phyloP scores from a whole-genome alignment of 2,329 filamentous ascomycete genomes.

The Aureobasidium melanogenum region DNA sequence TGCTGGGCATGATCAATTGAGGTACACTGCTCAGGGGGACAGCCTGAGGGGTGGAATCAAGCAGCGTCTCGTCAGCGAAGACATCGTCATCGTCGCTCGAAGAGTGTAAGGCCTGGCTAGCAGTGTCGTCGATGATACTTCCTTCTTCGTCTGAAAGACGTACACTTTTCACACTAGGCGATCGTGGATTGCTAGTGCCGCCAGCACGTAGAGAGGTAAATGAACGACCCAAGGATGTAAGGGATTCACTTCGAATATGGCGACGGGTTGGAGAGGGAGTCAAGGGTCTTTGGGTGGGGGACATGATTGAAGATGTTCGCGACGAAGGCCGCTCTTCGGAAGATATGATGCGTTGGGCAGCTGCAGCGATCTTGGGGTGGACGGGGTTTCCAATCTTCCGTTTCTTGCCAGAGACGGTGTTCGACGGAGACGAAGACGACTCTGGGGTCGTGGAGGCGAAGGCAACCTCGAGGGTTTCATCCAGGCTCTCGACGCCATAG shows the following conservation, averaged over 20 bases:
- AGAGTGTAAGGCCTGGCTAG: constrained; percentile 45
- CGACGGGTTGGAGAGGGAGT: constrained; percentile 20
- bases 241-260: constrained; percentile 22
- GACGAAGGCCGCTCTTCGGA: constrained; percentile 17
- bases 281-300: constrained; percentile 19
- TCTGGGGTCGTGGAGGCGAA: constrained; percentile 24
- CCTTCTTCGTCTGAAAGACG: constrained; percentile 50
- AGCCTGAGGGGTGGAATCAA: constrained; percentile 19
- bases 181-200: constrained; percentile 50
- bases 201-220: constrained; percentile 41
- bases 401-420: constrained; percentile 17
- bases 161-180: constrained; percentile 49
- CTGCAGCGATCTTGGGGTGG: constrained; percentile 26
- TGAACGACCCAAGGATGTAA: constrained; percentile 28
- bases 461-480: constrained; percentile 41
- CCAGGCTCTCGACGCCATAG: constrained; percentile 50
- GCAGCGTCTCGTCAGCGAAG: constrained; percentile 28
- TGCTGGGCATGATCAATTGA: constrained; percentile 96
- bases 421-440: constrained; percentile 15
- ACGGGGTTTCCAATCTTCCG: constrained; percentile 26
- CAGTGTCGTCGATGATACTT: constrained; percentile 43
- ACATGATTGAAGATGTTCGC: constrained; percentile 15
- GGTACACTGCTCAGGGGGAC: constrained; percentile 37
- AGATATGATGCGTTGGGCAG: constrained; percentile 27
- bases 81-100: constrained; percentile 50